Percentiles rank a stretch among this genome's conserved stretches.
Conservation (phyloP, 2,329 filamentous ascomycete genomes). For the Grosmannia penicillata region DNA sequence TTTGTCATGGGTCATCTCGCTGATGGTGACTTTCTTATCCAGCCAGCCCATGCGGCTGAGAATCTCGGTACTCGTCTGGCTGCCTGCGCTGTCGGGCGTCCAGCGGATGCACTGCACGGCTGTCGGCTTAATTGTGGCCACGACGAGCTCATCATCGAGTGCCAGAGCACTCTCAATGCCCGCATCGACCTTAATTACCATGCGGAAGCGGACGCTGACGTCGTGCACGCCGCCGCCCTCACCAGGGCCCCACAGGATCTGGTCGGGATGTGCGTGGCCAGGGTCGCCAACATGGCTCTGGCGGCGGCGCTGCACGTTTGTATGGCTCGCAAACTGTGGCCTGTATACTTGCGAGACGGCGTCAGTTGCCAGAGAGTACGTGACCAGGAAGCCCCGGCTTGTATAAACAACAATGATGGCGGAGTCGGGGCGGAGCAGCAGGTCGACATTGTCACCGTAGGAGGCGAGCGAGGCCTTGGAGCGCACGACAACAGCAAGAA, state of each 20-base stretch:
- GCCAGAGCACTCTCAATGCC: constrained; percentile 81
- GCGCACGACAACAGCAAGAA: constrained; percentile 72
- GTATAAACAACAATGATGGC: constrained; percentile 88
- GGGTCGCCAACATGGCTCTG: constrained; percentile 47
- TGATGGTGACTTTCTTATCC: constrained; percentile 58
- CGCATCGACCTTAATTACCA: constrained; percentile 96
- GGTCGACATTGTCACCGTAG: constrained; percentile 73
- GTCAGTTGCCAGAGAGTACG: constrained; percentile 82
- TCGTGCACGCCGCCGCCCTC: constrained; percentile 74
- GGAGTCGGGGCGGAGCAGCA: constrained; percentile 80
- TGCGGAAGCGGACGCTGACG: constrained; percentile 80
- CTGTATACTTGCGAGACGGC: constrained; percentile 72
- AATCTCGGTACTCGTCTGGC: constrained; percentile 82
- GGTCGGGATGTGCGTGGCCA: constrained; percentile 38
- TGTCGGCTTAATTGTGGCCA: constrained; percentile 79
- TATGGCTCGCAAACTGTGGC: constrained; percentile 58
- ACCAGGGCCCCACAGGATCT: constrained; percentile 59
- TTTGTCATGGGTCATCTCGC: constrained; percentile 82
- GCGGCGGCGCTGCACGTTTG: constrained; percentile 45
- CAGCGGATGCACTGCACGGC: constrained; percentile 96
- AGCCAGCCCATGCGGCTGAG: constrained; percentile 79
- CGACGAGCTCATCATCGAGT: constrained; percentile 81
- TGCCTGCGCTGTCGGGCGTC: constrained; percentile 68
- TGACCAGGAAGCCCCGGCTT: constrained; percentile 73
- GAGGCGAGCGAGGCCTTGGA: constrained; percentile 64